Percentiles rank a stretch among this genome's conserved stretches.
phyloP scores from a whole-genome alignment of 2,329 filamentous ascomycete genomes.

The Penicillium sp. region DNA sequence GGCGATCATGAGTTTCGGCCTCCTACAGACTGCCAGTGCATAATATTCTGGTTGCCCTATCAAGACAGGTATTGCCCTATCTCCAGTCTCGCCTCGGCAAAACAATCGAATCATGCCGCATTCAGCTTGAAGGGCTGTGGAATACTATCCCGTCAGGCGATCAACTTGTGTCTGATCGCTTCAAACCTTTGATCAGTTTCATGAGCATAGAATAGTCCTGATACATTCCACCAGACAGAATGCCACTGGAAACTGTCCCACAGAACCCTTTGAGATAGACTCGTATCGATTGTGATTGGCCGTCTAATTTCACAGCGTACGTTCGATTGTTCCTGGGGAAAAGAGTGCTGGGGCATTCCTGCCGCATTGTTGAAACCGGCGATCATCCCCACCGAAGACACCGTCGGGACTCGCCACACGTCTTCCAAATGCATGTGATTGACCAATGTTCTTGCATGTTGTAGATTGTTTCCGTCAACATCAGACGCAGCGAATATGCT shows the following conservation, averaged over 20 bases:
- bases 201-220: neutral
- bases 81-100: neutral
- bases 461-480: too few species aligned
- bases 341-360: constrained; percentile 15
- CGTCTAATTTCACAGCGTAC: neutral
- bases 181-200: neutral
- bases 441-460: neutral
- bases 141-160: too few species aligned
- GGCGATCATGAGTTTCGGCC: constrained; percentile 5
- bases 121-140: neutral
- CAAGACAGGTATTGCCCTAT: neutral
- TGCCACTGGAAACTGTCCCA: neutral
- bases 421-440: constrained; percentile 11
- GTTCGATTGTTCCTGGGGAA: constrained; percentile 9
- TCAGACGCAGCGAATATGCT: neutral
- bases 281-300: neutral
- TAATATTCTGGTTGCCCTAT: too few species aligned
- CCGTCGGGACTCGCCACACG: neutral
- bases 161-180: too few species aligned
- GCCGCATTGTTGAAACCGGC: constrained; percentile 16
- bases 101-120: neutral
- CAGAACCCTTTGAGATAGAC: neutral
- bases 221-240: neutral
- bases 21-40: too few species aligned
- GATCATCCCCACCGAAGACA: constrained; percentile 4